Conservation (phyloP, 495 filamentous ascomycete genomes). For the Letharia lupina region DNA sequence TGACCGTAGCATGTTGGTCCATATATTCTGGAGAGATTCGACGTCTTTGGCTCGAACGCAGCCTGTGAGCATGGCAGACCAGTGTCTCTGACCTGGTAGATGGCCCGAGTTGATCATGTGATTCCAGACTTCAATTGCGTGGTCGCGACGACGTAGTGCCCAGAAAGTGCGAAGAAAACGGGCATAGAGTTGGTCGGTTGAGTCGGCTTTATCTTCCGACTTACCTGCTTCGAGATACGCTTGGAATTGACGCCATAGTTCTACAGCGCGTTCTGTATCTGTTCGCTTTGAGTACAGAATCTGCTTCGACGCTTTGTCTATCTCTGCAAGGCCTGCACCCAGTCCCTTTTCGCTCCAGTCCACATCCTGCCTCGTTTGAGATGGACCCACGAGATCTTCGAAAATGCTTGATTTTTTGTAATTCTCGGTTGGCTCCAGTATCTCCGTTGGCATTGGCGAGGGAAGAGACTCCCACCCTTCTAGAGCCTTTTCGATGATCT, state of each 20-base stretch:
- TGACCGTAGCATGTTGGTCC: conserved; percentile 45
- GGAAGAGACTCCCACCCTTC: not conserved
- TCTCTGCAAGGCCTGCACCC: not conserved
- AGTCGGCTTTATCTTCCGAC: conserved; percentile 8
- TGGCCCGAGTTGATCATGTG: conserved; percentile 43
- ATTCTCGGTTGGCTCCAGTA: not conserved
- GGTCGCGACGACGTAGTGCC: conserved; percentile 37
- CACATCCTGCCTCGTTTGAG: not conserved
- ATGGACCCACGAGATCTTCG: not conserved
- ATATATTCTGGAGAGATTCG: conserved; percentile 46
- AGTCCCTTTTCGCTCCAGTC: conserved; percentile 9
- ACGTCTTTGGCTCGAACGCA: conserved; percentile 41
- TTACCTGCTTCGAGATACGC: not conserved
- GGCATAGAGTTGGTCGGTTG: conserved; percentile 38
- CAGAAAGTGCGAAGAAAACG: conserved; percentile 48
- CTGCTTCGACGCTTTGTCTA: not conserved
- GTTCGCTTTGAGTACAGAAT: not conserved
- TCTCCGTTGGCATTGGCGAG: not conserved
- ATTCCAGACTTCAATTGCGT: conserved; percentile 51
- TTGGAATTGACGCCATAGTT: conserved; percentile 21
- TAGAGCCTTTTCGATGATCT: not conserved
- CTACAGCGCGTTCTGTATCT: conserved; percentile 6
- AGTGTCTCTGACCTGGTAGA: conserved; percentile 47
- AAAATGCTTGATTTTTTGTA: too few species aligned
- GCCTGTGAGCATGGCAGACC: conserved; percentile 56